Evolutionary conservation across 805 yeast genomes (phyloP), one percentile per base, ranked within the genome.

Genomic region (Pichia californica): DNA sequence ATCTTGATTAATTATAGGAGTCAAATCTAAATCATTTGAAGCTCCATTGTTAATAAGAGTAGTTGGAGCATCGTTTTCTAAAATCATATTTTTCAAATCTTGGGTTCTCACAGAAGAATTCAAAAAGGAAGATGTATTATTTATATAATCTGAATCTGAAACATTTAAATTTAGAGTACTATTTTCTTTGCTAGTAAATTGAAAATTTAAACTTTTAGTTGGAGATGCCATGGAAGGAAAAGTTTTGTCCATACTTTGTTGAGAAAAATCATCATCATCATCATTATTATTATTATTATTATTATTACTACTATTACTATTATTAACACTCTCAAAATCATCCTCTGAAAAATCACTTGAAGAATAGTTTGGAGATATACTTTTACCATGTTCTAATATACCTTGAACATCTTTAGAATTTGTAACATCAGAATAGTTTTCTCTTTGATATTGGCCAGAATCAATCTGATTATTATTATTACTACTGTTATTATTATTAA

Each of bases 1-100:
- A 11, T 20, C 14, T 30, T 44, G 44, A 10, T 26, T 16, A n/a
- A 38, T 41, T 14, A 42, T 39, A 18, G 52, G 51, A 5, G 48
- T 47, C 33, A 7, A 16, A 8, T 46, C 36, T 13, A 34, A 34
- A 30, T 38, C 38, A 7, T 15, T 19, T 5, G 8, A 16, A 4
- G 6, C 26, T 7, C 11, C 31, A 15, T 36, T 14, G 5, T 37
- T n/a, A 7, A 5, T 6, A 15, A 9, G 13, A 8, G n/a, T n/a
- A 11, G 9, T 27, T 16, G 16, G 14, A 15, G 10, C 8, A 8
- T 31, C 33, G 16, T 33, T 36, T 10, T 32, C 36, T 23, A 44
- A 18, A 23, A 35, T 30, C 13, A 30, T 21, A 21, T 32, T 15
- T 9, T 25, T 19, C 8, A 41, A 25, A 6, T 43, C 46, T 32